Conservation (phyloP, 805 yeast genomes). For the Wickerhamomyces ciferrii region DNA sequence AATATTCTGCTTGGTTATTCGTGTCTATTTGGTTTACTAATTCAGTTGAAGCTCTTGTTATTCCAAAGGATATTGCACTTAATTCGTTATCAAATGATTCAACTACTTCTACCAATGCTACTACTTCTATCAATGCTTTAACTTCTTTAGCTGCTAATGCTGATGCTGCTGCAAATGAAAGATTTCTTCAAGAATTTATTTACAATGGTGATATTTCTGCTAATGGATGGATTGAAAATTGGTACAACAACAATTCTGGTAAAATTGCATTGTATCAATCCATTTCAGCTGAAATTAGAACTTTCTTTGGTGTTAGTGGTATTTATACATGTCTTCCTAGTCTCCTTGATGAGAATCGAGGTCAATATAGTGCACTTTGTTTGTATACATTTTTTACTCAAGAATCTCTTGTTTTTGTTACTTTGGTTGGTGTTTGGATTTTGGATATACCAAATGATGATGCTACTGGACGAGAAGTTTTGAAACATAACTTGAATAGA, state of each 20-base stretch:
- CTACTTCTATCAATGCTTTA: too few relatives aligned
- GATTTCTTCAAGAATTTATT: neutral
- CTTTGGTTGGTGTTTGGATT: too few relatives aligned
- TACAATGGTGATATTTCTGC: neutral
- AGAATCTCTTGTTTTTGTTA: too few relatives aligned
- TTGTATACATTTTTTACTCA: neutral
- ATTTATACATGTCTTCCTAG: neutral
- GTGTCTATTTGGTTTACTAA: too few relatives aligned
- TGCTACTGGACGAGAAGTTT: neutral
- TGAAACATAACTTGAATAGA: neutral
- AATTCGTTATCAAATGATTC: too few relatives aligned
- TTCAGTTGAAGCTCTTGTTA: too few relatives aligned
- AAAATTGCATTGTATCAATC: neutral
- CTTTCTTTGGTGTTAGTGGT: neutral
- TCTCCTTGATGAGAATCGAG: neutral
- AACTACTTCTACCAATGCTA: too few relatives aligned
- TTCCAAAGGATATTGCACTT: too few relatives aligned
- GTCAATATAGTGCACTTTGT: neutral
- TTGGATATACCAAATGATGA: too few relatives aligned
- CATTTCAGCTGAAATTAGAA: neutral
- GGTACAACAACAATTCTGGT: neutral
- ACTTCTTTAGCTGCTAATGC: too few relatives aligned
- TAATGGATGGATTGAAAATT: neutral
- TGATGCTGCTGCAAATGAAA: too few relatives aligned
- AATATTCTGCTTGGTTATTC: too few relatives aligned